These are phyloP conservation scores for Orychophragmus violaceus DNA, from an alignment of 345 rosid species.

Conservation along the genomic window DNA sequence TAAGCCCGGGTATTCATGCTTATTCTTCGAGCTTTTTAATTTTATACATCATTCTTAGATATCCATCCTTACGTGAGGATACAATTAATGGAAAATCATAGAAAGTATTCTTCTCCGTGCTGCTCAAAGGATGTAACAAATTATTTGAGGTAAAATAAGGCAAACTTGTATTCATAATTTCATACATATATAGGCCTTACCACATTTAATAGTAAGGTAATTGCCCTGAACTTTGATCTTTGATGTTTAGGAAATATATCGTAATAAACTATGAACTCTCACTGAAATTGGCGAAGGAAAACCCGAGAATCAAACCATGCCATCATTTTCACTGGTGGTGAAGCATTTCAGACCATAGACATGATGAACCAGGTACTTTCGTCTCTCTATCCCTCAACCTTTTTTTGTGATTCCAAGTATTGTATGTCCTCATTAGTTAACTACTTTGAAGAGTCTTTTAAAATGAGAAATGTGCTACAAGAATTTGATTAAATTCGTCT, in stretches of 20 bases:
- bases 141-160: conserved; percentile 61
- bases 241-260: conserved; percentile 74
- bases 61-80: conserved; percentile 88
- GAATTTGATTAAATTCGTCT: conserved; percentile 52
- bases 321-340: conserved; percentile 96
- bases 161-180: neutral
- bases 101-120: conserved; percentile 74
- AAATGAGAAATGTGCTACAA: conserved; percentile 89
- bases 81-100: conserved; percentile 43
- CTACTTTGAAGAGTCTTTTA: conserved; percentile 97
- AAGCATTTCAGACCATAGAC: conserved; percentile 96
- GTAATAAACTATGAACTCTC: conserved; percentile 89
- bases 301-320: conserved; percentile 99
- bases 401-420: conserved; percentile 3
- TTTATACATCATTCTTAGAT: conserved; percentile 40
- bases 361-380: conserved; percentile 83
- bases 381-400: conserved; percentile 6
- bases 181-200: neutral
- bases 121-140: conserved; percentile 75
- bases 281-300: conserved; percentile 96
- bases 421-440: conserved; percentile 30
- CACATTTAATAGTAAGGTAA: neutral
- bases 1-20: no score
- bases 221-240: conserved; percentile 1
- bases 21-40: neutral